Evolutionary conservation across 2,329 filamentous ascomycete genomes (phyloP), one percentile per base, ranked within the genome.

Genomic region (Lizonia empirigonia): DNA sequence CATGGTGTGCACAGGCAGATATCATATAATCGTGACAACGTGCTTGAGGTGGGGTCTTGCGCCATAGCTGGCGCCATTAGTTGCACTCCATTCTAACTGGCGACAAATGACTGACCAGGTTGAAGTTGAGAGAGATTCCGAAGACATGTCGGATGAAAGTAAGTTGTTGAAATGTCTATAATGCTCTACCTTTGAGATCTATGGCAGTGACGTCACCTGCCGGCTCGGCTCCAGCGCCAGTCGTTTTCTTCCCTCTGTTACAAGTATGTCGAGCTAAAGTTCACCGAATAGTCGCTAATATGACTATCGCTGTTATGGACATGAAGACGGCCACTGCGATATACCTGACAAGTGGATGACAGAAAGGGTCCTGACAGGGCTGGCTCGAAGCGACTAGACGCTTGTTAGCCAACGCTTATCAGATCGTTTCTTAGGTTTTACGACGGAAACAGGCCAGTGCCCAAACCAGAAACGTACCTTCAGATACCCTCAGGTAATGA

Each of bases 291-390:
- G 48, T 40, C 1, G 20, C 41, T 6, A 46, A 15, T 15, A 51
- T 19, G 7, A 36, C 35, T 15, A 35, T 7, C 12, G 41, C n/a
- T 9, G 41, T 51, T 26, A 41, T 33, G 13, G 30, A 30, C 20
- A 41, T 33, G 48, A 51, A 46, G 2, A 46, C 9, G 15, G 19
- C 3, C 4, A 37, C n/a, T 20, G 32, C 41, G 8, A 41, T n/a
- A 13, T 32, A 46, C 41, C 48, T 46, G 15, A 51, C 20, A 5
- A 26, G 4, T 5, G 41, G 26, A 16, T 46, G 5, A 20, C 41
- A 51, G 32, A 41, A 51, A 1, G 30, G 41, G n/a, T 37, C 36
- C 8, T 24, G 30, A 30, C 42, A 52, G 7, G n/a, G 20, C 12
- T 38, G 37, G 19, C 18, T 19, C 8, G 18, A n/a, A 20, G 19